Evolutionary conservation across 345 rosid genomes (phyloP).

Genomic region (Dipteronia dyeriana): DNA sequence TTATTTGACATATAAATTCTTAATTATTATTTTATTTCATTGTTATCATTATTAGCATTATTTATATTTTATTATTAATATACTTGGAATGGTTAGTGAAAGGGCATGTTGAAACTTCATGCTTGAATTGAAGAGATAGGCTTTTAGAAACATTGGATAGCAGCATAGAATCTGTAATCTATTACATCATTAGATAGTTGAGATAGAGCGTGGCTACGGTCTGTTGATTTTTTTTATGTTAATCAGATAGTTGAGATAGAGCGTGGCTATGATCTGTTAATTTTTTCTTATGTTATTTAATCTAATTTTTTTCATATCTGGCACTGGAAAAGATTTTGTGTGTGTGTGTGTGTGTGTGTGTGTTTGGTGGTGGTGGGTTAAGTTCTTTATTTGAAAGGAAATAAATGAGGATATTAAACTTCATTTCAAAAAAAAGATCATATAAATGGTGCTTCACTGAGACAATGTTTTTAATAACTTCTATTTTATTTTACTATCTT

Average conservation of each 20-base stretch:
- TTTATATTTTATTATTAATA: too few species aligned
- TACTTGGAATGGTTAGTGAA: neutral
- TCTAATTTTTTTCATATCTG: neutral
- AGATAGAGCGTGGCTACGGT: neutral
- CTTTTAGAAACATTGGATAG: neutral
- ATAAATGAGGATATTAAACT: neutral
- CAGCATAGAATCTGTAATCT: neutral
- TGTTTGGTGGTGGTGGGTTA: neutral
- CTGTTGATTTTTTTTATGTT: too few species aligned
- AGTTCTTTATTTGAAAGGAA: neutral
- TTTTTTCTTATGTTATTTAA: too few species aligned
- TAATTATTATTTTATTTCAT: neutral
- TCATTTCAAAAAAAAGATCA: neutral
- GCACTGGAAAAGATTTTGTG: neutral
- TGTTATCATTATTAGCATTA: neutral
- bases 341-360: too few species aligned
- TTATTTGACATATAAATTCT: neutral
- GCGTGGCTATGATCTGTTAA: neutral
- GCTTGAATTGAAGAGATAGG: neutral
- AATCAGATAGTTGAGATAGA: neutral
- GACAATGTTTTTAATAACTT: neutral
- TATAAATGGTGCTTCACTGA: neutral
- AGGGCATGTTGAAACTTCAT: neutral
- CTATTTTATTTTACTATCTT: neutral
- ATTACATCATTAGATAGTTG: neutral